Percentiles rank a stretch among this genome's conserved stretches.
These are phyloP conservation scores for Colletotrichum neosansevieriae DNA, from an alignment of 2,329 filamentous ascomycete species.

Conservation along the genomic window DNA sequence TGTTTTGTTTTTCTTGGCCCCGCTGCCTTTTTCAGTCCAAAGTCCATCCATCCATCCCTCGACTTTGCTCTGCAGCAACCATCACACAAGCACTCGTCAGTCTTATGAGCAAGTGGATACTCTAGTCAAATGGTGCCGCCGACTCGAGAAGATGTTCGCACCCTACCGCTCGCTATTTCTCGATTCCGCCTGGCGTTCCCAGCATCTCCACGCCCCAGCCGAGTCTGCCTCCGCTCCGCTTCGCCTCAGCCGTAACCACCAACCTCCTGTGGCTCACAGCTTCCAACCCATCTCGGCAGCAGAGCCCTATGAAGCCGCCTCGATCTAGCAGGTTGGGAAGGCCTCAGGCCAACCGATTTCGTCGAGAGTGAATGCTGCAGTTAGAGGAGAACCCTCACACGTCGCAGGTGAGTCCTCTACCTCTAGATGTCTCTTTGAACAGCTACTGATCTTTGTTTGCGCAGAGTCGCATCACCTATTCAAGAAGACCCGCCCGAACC, in stretches of 20 bases:
- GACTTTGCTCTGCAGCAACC: not conserved
- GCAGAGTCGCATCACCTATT: not conserved
- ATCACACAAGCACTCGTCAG: not conserved
- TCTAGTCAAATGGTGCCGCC: not conserved
- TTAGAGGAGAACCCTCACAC: not conserved
- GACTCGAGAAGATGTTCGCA: not conserved
- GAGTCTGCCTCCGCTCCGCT: not conserved
- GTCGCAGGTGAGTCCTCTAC: not conserved
- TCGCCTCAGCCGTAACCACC: not conserved
- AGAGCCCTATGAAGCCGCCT: not conserved
- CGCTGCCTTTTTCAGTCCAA: too few species aligned
- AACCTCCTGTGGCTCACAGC: not conserved
- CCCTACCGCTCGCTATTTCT: not conserved
- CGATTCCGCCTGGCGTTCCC: not conserved
- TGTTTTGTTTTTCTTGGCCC: too few species aligned
- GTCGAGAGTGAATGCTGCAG: not conserved
- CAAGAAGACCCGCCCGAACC: not conserved
- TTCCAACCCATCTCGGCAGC: not conserved
- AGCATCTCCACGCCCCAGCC: not conserved
- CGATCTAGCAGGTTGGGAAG: slow-evolving; percentile 4
- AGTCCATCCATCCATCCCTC: not conserved
- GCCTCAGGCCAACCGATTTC: not conserved
- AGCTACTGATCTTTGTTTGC: not conserved
- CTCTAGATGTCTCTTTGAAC: not conserved
- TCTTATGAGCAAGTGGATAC: not conserved